A percentile compares a stretch with the other conserved stretches of the same genome.
Evolutionary conservation across 495 filamentous ascomycete genomes (phyloP).

Genomic region (Penicillium mononematosum): DNA sequence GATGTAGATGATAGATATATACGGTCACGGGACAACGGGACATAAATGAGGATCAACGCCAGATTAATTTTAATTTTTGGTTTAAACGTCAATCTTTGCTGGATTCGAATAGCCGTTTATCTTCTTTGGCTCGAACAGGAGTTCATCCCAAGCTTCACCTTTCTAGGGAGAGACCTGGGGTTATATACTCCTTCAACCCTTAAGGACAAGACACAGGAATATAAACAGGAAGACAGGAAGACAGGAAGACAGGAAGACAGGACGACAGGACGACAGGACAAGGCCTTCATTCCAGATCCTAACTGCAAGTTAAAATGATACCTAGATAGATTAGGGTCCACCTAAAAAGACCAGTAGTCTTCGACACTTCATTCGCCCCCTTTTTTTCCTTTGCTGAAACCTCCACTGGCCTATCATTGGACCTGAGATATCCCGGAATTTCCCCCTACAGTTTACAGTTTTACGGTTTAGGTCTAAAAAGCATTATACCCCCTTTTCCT

Average conservation of each 20-base stretch:
- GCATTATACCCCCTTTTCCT: background rate
- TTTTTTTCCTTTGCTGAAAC: slow-evolving; percentile 15
- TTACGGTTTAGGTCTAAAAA: background rate
- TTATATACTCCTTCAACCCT: background rate
- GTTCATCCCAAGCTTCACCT: slow-evolving; percentile 2
- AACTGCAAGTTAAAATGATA: background rate
- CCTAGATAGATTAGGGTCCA: background rate
- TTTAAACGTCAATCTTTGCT: slow-evolving; percentile 1
- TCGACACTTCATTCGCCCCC: slow-evolving; percentile 12
- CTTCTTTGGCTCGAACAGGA: background rate
- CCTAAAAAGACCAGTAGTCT: background rate
- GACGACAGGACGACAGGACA: background rate
- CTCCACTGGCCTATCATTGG: slow-evolving; percentile 17
- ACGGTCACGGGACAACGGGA: background rate
- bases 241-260: background rate
- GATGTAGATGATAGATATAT: background rate
- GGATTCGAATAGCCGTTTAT: background rate
- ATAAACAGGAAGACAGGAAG: background rate
- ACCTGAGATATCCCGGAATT: background rate
- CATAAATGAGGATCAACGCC: slow-evolving; percentile 17
- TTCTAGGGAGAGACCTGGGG: background rate
- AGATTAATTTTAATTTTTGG: slow-evolving; percentile 6
- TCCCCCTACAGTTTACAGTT: background rate
- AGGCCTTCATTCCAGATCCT: background rate
- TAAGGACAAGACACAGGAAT: background rate